Percentiles rank a stretch among this genome's conserved stretches.
phyloP scores from a whole-genome alignment of 805 yeast species.

The Starmerella stellata region DNA sequence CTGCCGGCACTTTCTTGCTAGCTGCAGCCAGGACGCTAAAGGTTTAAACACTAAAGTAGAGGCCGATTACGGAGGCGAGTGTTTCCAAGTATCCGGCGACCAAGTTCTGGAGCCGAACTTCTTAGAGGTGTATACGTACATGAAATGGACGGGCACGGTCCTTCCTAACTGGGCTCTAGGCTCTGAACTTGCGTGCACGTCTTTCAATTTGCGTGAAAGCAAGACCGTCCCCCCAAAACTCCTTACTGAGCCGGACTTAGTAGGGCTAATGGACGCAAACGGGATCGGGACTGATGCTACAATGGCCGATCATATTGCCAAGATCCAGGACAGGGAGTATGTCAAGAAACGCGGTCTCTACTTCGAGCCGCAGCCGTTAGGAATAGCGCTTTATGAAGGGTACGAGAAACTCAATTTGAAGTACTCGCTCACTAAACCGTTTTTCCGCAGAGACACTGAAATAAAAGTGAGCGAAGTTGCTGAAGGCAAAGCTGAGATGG shows the following conservation, averaged over 20 bases:
- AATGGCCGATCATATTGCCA: conserved; percentile 91
- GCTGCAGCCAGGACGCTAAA: conserved; percentile 79
- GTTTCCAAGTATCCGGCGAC: conserved; percentile 55
- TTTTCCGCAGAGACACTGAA: conserved; percentile 62
- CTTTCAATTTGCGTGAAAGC: conserved; percentile 51
- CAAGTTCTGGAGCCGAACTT: conserved; percentile 57
- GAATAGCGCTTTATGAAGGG: conserved; percentile 74
- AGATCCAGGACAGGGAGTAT: conserved; percentile 51
- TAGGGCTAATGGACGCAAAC: conserved; percentile 85
- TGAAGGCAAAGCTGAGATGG: conserved; percentile 38
- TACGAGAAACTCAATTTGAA: conserved; percentile 66
- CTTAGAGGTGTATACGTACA: conserved; percentile 61
- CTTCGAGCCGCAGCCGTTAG: conserved; percentile 65
- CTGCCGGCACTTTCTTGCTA: conserved; percentile 70
- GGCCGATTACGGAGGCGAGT: conserved; percentile 62
- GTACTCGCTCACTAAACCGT: conserved; percentile 70
- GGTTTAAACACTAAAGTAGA: conserved; percentile 50
- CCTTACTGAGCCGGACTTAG: conserved; percentile 81
- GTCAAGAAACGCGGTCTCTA: conserved; percentile 27
- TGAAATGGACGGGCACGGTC: conserved; percentile 48
- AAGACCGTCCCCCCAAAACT: conserved; percentile 63
- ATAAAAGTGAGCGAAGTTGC: conserved; percentile 46
- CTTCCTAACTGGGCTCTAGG: conserved; percentile 47
- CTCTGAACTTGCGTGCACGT: conserved; percentile 37
- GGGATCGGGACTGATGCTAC: conserved; percentile 99